Base-by-base conservation (phyloP, 2,329 filamentous ascomycete species). In the Penicillium janthinellum region DNA sequence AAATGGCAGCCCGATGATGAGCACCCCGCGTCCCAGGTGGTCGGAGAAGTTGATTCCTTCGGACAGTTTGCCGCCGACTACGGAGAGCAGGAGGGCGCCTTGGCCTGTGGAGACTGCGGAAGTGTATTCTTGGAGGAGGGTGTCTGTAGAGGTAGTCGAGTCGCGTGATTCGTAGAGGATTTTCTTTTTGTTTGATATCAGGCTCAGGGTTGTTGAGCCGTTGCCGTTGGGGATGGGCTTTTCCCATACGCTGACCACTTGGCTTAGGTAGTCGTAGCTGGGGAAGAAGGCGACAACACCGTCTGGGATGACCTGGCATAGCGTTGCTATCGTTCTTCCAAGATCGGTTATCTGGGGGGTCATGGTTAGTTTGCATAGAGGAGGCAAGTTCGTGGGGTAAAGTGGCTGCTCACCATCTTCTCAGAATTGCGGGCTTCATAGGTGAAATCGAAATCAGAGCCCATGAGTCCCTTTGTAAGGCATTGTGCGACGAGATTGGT, bases 1-100 rank as follows among this genome's bases (percentile, higher is more conserved):
- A 67, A 96, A 99, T 0, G 95, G 95, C 4, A 99, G 80, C 0
- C 95, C 95, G 14, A 98, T 86, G n/a, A 98, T 90, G 14, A 96
- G 81, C 8, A 99, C 92, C 56, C 91, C 94, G 28, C 95, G 88
- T 1, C 95, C 95, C 0, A 99, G 86, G 3, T 84, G 83, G 77
- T 99, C 93, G 0, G 91, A 94, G 79, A 99, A 99, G 77, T 99
- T 99, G 79, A 99, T 99, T 65, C 95, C 95, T 77, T 99, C 95
- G 59, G 91, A 96, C 78, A 99, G 89, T 67, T 94, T 96, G 14
- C 95, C 95, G 56, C 94, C 94, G 2, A 99, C 89, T 3, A 99
- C 93, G 56, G 92, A 93, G 28, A 99, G 84, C 0, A 99, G 84
- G 0, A 98, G 79, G 0, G 90, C 94, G 0, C 93, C 93, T 50